Evolutionary conservation across 495 filamentous ascomycete genomes (phyloP).

Genomic region (Penicillium paxilli): DNA sequence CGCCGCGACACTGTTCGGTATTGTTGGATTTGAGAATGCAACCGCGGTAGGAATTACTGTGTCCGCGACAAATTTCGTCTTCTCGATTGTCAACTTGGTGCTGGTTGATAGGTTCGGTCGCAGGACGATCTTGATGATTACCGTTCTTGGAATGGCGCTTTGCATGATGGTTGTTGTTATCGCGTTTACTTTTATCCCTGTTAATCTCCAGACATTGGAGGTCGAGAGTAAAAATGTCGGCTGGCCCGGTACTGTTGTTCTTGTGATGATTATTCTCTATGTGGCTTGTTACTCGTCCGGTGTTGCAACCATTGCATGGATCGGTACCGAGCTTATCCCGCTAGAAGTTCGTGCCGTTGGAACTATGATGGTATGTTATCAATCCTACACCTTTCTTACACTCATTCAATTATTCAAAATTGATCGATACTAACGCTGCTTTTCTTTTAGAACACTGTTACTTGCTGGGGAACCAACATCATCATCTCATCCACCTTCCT

Average conservation of each 20-base stretch:
- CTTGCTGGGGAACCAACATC: conserved; percentile 52
- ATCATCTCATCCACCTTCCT: conserved; percentile 54
- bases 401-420: not conserved
- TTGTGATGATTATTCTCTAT: conserved; percentile 45
- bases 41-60: conserved; percentile 50
- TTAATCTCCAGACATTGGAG: conserved; percentile 36
- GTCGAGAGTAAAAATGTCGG: conserved; percentile 26
- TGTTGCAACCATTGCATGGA: conserved; percentile 49
- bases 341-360: conserved; percentile 51
- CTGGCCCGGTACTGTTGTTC: conserved; percentile 40
- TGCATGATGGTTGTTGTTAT: conserved; percentile 44
- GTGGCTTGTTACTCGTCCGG: conserved; percentile 46
- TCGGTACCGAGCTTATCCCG: conserved; percentile 48
- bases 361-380: conserved; percentile 42
- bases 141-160: conserved; percentile 44
- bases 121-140: conserved; percentile 44
- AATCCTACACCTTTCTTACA: not conserved
- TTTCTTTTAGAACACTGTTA: conserved; percentile 34
- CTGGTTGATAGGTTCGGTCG: conserved; percentile 50
- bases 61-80: conserved; percentile 53
- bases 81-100: conserved; percentile 48
- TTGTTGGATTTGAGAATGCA: conserved; percentile 52
- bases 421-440: not conserved
- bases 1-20: conserved; percentile 49
- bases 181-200: conserved; percentile 50